Evolutionary conservation across 495 filamentous ascomycete species (phyloP).

Genomic region (Glarea lozoyensis): DNA sequence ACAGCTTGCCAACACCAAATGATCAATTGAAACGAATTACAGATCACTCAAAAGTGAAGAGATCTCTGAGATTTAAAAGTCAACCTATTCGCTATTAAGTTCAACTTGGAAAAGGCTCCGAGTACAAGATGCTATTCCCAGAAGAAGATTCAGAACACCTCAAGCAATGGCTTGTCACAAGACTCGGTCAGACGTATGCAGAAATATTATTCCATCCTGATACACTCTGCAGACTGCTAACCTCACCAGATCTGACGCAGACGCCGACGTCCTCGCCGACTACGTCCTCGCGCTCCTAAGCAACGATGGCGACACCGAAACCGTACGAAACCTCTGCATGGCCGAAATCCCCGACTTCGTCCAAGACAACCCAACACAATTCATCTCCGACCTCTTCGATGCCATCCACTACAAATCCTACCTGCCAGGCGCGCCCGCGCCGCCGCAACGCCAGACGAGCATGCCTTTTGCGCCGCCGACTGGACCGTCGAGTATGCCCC

Average conservation of each 20-base stretch:
- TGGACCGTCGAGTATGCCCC: constrained; percentile 10
- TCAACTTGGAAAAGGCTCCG: no score
- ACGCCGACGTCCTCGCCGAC: constrained; percentile 90
- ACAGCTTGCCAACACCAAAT: no score
- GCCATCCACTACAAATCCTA: constrained; percentile 58
- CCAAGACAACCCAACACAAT: constrained; percentile 68
- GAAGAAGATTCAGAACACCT: constrained; percentile 66
- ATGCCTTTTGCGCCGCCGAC: constrained; percentile 21
- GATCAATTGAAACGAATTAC: no score
- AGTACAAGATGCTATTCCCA: constrained; percentile 77
- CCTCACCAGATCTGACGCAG: constrained; percentile 73
- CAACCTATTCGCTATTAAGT: no score
- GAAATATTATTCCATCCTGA: not conserved
- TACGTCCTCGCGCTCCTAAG: constrained; percentile 88
- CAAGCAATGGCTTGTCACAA: constrained; percentile 84
- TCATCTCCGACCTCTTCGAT: constrained; percentile 80
- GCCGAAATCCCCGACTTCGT: constrained; percentile 83
- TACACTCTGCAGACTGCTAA: constrained; percentile 10
- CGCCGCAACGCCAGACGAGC: constrained; percentile 23
- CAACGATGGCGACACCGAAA: constrained; percentile 66
- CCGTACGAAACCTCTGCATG: constrained; percentile 64
- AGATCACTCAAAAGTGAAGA: no score
- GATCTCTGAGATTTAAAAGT: no score
- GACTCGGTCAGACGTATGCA: constrained; percentile 81
- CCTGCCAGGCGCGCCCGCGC: constrained; percentile 42